Percentiles rank a stretch among this genome's conserved stretches.
Evolutionary conservation across 768 basidiomycete genomes (phyloP).

Genomic region (Pleurotus eryngii): DNA sequence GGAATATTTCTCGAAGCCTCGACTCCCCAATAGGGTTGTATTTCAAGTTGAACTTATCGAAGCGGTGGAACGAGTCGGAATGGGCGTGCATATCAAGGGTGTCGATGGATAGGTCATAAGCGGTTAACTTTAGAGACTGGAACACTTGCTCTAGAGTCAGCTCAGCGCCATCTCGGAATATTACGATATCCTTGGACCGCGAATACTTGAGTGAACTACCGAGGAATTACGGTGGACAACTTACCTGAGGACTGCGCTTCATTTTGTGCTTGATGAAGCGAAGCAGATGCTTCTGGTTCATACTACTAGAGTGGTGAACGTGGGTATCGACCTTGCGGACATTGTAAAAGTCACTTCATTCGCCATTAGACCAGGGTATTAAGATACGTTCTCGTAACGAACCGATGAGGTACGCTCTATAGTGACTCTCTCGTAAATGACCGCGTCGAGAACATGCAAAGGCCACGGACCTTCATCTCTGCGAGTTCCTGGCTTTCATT

Average conservation of each 20-base stretch:
- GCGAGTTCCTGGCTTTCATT: conserved; percentile 93
- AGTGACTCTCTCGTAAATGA: not conserved
- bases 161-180: conserved; percentile 88
- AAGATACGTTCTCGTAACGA: conserved; percentile 8
- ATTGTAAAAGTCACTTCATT: conserved; percentile 93
- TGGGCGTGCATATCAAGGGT: conserved; percentile 99
- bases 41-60: conserved; percentile 97
- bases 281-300: conserved; percentile 98
- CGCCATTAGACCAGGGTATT: not conserved
- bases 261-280: conserved; percentile 99
- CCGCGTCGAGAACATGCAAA: not conserved
- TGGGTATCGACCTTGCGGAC: conserved; percentile 98
- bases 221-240: conserved; percentile 14
- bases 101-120: conserved; percentile 97
- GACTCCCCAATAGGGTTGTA: conserved; percentile 98
- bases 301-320: conserved; percentile 96
- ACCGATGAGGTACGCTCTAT: conserved; percentile 84
- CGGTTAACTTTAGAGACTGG: conserved; percentile 88
- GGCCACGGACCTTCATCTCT: conserved; percentile 83
- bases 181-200: conserved; percentile 78
- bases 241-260: conserved; percentile 79
- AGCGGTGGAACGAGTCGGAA: conserved; percentile 96
- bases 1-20: conserved; percentile 90
- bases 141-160: conserved; percentile 94
- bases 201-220: not conserved